Evolutionary conservation across 768 basidiomycete genomes (phyloP), one percentile per base, ranked within the genome.

Genomic region (Leccinellum luteum): DNA sequence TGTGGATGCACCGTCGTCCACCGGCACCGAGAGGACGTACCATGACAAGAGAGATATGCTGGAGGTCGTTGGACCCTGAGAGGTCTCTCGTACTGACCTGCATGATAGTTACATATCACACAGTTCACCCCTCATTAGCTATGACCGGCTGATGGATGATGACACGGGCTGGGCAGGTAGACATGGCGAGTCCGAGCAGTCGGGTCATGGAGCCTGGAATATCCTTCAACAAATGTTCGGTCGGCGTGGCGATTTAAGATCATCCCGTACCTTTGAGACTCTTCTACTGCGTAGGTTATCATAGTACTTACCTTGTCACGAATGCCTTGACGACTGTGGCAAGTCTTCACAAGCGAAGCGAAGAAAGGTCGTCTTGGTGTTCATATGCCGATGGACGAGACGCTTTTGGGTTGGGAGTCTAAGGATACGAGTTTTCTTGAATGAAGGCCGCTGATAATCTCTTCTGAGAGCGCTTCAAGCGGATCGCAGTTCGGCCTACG

Each of bases 161-260:
- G 38, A 19, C n/a, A n/a, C 17, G 38, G 38, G 10, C 8, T 19
- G 19, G 30, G 23, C 41, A 6, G 45, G 48, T 55, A 25, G 21
- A 25, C 32, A 52, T 41, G 61, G 55, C 27, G 52, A 58, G 38
- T 28, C 52, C 38, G 38, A 41, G 45, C 43, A 3, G 9, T 23
- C 43, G 9, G 10, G 6, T 28, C 21, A 13, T 10, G 12, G 34
- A 35, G 15, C 34, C 7, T 17, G 34, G 15, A 35, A 7, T 15
- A 34, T n/a, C 7, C 2, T 25, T 27, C 3, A 6, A 43, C 30
- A 19, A 55, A 59, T 53, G n/a, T 12, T 27, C 8, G 49, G 28
- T 6, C 21, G 7, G 8, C 31, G 14, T 54, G 54, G 59, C 21
- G 27, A 58, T 47, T 44, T 28, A 48, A 55, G 17, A 34, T n/a